A percentile compares a stretch with the other conserved stretches of the same genome.
These are phyloP conservation scores for Starmerella apicola DNA, from an alignment of 805 yeast genomes.

Conservation along the genomic window DNA sequence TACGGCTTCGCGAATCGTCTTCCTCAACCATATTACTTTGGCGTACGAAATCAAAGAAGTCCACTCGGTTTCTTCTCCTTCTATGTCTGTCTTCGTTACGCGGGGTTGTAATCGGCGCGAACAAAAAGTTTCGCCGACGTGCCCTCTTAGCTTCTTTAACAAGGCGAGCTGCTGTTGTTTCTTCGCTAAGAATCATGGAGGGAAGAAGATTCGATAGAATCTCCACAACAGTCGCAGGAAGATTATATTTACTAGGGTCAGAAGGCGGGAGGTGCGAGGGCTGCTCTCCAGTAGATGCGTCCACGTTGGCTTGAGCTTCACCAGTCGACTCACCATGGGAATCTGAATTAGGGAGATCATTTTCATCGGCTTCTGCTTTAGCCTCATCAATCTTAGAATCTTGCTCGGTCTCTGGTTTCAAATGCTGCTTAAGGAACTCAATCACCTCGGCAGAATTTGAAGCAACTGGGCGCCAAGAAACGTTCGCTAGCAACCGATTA, in stretches of 20 bases:
- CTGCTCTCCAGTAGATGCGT: not conserved
- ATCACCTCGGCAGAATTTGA: slow-evolving; percentile 21
- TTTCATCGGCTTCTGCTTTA: not conserved
- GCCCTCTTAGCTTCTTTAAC: slow-evolving; percentile 16
- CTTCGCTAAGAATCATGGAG: slow-evolving; percentile 14
- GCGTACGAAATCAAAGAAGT: slow-evolving; percentile 12
- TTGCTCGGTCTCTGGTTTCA: not conserved
- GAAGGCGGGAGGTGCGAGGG: not conserved
- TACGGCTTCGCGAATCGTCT: slow-evolving; percentile 3
- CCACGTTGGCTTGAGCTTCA: slow-evolving; percentile 2
- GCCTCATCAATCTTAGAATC: not conserved
- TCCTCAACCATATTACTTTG: slow-evolving; percentile 7
- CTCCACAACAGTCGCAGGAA: slow-evolving; percentile 18
- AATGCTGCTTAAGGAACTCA: slow-evolving; percentile 13
- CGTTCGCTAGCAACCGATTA: slow-evolving; percentile 24
- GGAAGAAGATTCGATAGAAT: slow-evolving; percentile 17
- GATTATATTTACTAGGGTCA: slow-evolving; percentile 7
- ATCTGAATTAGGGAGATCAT: not conserved
- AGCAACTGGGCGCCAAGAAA: slow-evolving; percentile 29
- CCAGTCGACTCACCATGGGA: not conserved
- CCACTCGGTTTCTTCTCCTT: slow-evolving; percentile 13
- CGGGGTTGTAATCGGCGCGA: slow-evolving; percentile 17
- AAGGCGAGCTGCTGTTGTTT: slow-evolving; percentile 14
- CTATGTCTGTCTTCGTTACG: slow-evolving; percentile 24
- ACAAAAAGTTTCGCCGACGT: slow-evolving; percentile 16